phyloP scores from a whole-genome alignment of 306 rosid genomes.

The Sicyos edulis region DNA sequence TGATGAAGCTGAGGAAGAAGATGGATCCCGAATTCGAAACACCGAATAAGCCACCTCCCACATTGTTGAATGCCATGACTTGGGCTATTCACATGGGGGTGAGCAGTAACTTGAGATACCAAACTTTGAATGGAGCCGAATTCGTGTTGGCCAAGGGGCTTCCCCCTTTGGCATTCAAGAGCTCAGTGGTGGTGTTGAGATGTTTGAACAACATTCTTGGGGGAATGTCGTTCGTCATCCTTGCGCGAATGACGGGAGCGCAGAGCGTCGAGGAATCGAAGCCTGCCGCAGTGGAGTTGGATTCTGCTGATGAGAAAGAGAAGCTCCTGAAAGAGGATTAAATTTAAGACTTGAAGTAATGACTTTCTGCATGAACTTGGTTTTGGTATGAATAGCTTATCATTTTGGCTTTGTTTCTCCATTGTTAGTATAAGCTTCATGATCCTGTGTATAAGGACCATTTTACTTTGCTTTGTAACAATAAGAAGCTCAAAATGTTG shows the following conservation, averaged over 20 bases:
- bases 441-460: background rate
- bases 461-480: slow-evolving; percentile 11
- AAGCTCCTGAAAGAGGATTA: slow-evolving; percentile 32
- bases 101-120: slow-evolving; percentile 82
- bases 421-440: slow-evolving; percentile 14
- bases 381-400: background rate
- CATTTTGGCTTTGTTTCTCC: slow-evolving; percentile 2
- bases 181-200: slow-evolving; percentile 70
- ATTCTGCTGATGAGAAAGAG: slow-evolving; percentile 40
- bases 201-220: slow-evolving; percentile 78
- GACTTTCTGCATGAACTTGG: background rate
- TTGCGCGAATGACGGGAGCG: slow-evolving; percentile 82
- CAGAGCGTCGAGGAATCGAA: slow-evolving; percentile 44
- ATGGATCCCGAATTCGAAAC: slow-evolving; percentile 85
- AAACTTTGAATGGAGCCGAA: slow-evolving; percentile 71
- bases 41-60: slow-evolving; percentile 80
- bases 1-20: slow-evolving; percentile 67
- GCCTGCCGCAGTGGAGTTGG: slow-evolving; percentile 21
- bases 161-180: slow-evolving; percentile 62
- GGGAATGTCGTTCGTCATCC: slow-evolving; percentile 74
- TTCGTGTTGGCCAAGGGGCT: slow-evolving; percentile 64
- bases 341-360: slow-evolving; percentile 28
- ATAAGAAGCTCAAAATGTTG: background rate
- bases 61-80: slow-evolving; percentile 65
- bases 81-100: slow-evolving; percentile 93